Evolutionary conservation across 257 asterid species (phyloP), one percentile per base, ranked within the genome.

Genomic region (Petunia secreta): DNA sequence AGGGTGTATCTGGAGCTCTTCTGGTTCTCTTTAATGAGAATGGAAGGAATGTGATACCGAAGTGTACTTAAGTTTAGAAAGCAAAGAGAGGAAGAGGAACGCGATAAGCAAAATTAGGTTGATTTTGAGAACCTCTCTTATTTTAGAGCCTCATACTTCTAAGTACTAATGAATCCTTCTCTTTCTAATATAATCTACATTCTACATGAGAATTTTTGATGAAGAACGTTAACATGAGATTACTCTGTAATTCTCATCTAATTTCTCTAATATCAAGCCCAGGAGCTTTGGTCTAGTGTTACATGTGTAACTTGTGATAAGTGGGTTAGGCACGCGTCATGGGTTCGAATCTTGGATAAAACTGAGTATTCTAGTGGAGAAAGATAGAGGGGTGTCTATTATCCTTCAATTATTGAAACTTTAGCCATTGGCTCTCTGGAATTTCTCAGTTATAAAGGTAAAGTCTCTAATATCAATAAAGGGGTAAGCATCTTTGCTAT

Each of bases 1-100:
- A 69, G 59, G 77, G 77, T 46, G 10, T 11, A 69, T 48, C 25
- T 69, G 77, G 7, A 48, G 59, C 34, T 5, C 5, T 69, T 69
- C 2, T 66, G 43, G 25, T 69, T 46, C 25, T 46, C 16, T 2
- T 69, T 69, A 11, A 11, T 48, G 59, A 46, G 38, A 25, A 68
- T 16, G 10, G 46, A 15, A 62, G 40, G 10, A 14, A 46, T 8
- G 10, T 2, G 9, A 8, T 46, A 25, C 25, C 0, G 0, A 25
- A 25, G 25, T 69, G 11, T 69, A 46, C n/a, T 69, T 69, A 69
- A 43, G 36, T 37, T 3, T 66, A 15, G 13, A 41, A 66, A 66
- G 53, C 43, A n/a, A 67, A n/a, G 75, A 67, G 43, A 43, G n/a
- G 8, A 67, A 8, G 39, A 25, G 50, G 38, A 15, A 4, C 0